Evolutionary conservation across 805 yeast species (phyloP), one percentile per base, ranked within the genome.

Genomic region (Tetrapisispora nanseiensis): DNA sequence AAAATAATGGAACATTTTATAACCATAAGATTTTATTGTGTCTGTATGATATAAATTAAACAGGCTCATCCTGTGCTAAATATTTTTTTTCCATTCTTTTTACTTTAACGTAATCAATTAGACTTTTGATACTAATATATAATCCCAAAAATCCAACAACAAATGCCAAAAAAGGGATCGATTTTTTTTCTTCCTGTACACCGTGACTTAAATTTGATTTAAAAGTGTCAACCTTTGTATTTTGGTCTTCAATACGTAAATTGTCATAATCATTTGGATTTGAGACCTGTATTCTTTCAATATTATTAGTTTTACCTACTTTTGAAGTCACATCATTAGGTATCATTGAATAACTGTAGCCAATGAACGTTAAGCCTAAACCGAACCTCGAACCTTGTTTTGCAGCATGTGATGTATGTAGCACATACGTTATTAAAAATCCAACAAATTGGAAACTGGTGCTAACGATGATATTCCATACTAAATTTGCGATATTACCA

Each of bases 391-490:
- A 82, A 3, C 98, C 98, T 55, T 89, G 89, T 58, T 86, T 86
- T 4, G 97, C 95, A 5, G 97, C 97, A 59, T 92, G 98, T 2
- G 97, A 85, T 1, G 97, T 90, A 63, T 92, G 97, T 42, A 92
- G 69, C 35, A 90, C 67, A 58, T 89, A 92, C 7, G 97, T 89
- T 42, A 90, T 70, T 33, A 92, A 70, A 63, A 92, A 92, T 3
- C 98, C 98, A 26, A 90, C 82, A 59, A 84, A 85, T 63, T 90
- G 96, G 69, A 92, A 92, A 32, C 94, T 82, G n/a, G 86, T 73
- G 20, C 95, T 79, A 2, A 92, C 94, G 51, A 86, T 71, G 51
- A 79, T 71, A 63, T 89, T 90, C 97, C 98, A 90, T 5, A 85
- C 63, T 54, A 89, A 81, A 56, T 85, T 86, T 29, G 94, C 78